Conservation (phyloP, 2,329 filamentous ascomycete species). For the Penicillium sp. region DNA sequence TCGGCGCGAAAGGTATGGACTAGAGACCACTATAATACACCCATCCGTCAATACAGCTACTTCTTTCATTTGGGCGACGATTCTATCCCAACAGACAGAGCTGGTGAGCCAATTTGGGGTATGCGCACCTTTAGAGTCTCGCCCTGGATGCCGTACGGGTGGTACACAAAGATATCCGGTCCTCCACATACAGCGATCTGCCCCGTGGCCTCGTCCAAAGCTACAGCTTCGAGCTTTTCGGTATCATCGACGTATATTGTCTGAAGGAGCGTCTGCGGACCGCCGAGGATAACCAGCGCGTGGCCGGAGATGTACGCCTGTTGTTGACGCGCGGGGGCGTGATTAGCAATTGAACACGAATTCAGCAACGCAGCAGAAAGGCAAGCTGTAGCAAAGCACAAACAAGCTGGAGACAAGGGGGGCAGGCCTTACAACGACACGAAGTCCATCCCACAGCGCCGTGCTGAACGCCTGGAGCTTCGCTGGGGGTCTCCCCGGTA, state of each 20-base stretch:
- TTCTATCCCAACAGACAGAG: conserved; percentile 6
- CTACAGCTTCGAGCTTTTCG: conserved; percentile 65
- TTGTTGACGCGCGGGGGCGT: conserved; percentile 9
- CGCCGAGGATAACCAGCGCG: conserved; percentile 76
- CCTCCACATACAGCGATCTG: conserved; percentile 75
- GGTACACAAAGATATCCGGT: conserved; percentile 67
- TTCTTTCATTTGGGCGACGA: background rate
- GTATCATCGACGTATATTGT: conserved; percentile 81
- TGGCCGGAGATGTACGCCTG: conserved; percentile 87
- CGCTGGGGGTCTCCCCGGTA: conserved; percentile 72
- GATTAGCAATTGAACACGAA: conserved; percentile 7
- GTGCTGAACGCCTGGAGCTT: conserved; percentile 72
- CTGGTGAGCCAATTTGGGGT: conserved; percentile 6
- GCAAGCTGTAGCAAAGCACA: background rate
- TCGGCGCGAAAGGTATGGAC: conserved; percentile 48
- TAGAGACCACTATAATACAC: conserved; percentile 50
- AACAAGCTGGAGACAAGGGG: background rate
- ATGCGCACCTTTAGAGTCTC: conserved; percentile 65
- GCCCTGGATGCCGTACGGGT: conserved; percentile 65
- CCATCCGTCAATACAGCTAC: conserved; percentile 17
- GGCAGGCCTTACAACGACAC: conserved; percentile 61
- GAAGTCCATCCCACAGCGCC: conserved; percentile 65
- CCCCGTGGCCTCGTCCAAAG: conserved; percentile 73
- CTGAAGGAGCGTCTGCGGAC: conserved; percentile 70
- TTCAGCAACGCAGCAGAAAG: background rate